phyloP scores from a whole-genome alignment of 305 asterid species.

The Striga hermonthica region DNA sequence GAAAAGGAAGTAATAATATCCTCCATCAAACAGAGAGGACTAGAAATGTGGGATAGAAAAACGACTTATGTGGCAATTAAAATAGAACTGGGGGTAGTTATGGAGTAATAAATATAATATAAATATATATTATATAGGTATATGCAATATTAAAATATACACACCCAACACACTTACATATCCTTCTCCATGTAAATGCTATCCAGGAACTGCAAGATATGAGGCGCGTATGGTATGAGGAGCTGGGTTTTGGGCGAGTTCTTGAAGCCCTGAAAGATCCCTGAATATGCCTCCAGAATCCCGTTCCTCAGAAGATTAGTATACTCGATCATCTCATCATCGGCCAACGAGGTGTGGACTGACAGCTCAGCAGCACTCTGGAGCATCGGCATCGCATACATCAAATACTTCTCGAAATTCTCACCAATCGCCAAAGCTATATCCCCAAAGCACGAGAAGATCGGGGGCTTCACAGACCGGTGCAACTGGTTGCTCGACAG shows the following conservation, averaged over 20 bases:
- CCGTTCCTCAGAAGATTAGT: constrained; percentile 79
- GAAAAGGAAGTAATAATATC: too few relatives aligned
- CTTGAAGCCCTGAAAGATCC: constrained; percentile 90
- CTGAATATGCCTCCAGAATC: constrained; percentile 89
- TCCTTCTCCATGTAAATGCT: constrained; percentile 88
- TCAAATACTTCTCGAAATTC: constrained; percentile 78
- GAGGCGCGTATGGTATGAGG: constrained; percentile 77
- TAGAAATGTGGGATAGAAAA: too few relatives aligned
- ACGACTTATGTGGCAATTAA: too few relatives aligned
- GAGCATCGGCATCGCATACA: constrained; percentile 92
- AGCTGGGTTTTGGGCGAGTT: constrained; percentile 85
- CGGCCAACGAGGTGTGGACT: constrained; percentile 60
- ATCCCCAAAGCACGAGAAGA: constrained; percentile 93
- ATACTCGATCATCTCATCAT: constrained; percentile 83
- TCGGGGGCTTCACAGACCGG: constrained; percentile 92
- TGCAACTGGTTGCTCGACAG: constrained; percentile 87
- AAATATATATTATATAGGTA: too few relatives aligned
- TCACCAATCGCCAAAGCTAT: constrained; percentile 85
- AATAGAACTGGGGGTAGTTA: too few relatives aligned
- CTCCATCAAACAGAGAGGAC: too few relatives aligned
- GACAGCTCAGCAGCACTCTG: constrained; percentile 94
- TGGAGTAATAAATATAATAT: too few relatives aligned
- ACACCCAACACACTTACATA: constrained; percentile 47
- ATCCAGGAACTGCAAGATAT: constrained; percentile 81
- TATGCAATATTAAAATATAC: background rate